Evolutionary conservation across 441 rosid genomes (phyloP).

Genomic region (Populus hybrid): DNA sequence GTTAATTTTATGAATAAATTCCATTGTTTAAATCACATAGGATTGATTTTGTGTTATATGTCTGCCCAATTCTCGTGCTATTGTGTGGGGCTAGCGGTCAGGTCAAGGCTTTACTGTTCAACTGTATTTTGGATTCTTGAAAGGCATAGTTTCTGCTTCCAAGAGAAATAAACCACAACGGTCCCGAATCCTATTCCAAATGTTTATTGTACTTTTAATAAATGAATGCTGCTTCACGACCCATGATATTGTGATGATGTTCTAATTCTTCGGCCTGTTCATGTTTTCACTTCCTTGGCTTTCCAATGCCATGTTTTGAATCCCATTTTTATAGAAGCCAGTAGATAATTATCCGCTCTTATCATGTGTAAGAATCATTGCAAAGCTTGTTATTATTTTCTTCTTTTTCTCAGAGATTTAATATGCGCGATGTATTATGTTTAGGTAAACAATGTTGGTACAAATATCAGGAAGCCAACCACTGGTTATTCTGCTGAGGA

Average conservation of each 20-base stretch:
- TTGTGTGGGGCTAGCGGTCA: no score
- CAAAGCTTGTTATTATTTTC: not conserved
- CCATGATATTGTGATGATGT: no score
- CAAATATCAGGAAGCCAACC: conserved; percentile 75
- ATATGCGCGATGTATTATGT: conserved; percentile 10
- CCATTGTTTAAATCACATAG: not conserved
- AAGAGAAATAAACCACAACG: not conserved
- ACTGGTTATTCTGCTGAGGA: conserved; percentile 64
- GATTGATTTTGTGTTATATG: no score
- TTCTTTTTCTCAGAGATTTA: not conserved
- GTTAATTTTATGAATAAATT: no score
- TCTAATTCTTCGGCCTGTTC: not conserved
- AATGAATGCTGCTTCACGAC: not conserved
- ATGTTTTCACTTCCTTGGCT: not conserved
- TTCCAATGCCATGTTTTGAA: not conserved
- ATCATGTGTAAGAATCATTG: not conserved
- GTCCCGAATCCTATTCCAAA: not conserved
- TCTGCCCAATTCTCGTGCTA: no score
- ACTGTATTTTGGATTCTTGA: not conserved
- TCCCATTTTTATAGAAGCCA: not conserved
- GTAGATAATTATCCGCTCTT: not conserved
- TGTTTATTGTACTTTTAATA: not conserved
- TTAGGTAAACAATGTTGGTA: conserved; percentile 86
- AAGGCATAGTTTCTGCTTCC: not conserved
- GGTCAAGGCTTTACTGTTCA: not conserved